Evolutionary conservation across 768 basidiomycete species (phyloP), one percentile per base, ranked within the genome.

Genomic region (Agaricus sinodeliciosus): DNA sequence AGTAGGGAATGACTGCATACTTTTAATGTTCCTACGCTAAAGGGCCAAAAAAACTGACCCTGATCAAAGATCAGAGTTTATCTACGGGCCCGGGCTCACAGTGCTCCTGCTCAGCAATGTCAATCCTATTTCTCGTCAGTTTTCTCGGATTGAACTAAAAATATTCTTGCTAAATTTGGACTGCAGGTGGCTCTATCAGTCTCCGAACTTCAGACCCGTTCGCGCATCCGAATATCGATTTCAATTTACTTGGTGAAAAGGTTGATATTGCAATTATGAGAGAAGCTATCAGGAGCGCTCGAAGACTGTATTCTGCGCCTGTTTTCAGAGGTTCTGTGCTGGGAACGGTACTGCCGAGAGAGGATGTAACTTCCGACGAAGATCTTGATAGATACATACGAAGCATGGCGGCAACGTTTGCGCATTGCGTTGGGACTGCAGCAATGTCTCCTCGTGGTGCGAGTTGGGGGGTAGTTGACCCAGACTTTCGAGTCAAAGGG

Each of bases 211-310:
- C 43, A 9, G 27, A 54, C 16, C 52, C 53, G 3, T 57, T 59
- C 25, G 53, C 65, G 27, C 34, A 61, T 18, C 78, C 79, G 0
- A 49, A 62, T 15, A 75, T 80, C 62, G 69, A 78, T 59, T 72
- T 74, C 1, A 45, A 49, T 9, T 19, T 56, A 27, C 68, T 72
- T 40, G 55, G 40, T 18, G 43, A 48, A 7, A 49, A 48, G 8
- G 42, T 62, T 49, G 67, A 67, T 50, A 48, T 62, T 18, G 46
- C 50, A 19, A 58, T 60, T 9, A 56, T 68, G 40, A 56, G 56
- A n/a, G 55, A 62, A 44, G 61, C 46, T 3, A 51, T 67, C 42
- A 51, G 57, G 16, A 58, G 51, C 8, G 58, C 57, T 0, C 49
- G 43, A 4, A 42, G 48, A 9, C 65, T 69, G 46, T 34, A 62